A percentile compares a stretch with the other conserved stretches of the same genome.
phyloP scores from a whole-genome alignment of 116 monocot species.

The Phalaenopsis hybrid region DNA sequence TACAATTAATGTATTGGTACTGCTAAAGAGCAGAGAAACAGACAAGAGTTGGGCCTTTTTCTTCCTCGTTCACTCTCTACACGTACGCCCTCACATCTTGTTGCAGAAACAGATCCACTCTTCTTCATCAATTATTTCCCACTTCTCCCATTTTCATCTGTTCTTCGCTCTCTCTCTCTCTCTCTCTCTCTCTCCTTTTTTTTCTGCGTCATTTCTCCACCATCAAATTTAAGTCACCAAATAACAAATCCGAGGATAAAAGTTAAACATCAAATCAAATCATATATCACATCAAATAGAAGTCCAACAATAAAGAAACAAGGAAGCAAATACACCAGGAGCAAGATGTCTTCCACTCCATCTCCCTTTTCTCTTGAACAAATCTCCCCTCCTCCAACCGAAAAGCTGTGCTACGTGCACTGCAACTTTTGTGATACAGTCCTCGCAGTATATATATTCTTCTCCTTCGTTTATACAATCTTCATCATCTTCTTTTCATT shows the following conservation, averaged over 20 bases:
- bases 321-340: neutral
- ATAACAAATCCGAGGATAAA: slow-evolving; percentile 41
- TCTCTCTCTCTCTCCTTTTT: slow-evolving; percentile 6
- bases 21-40: too few species aligned
- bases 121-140: neutral
- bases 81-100: too few species aligned
- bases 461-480: too few species aligned
- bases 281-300: slow-evolving; percentile 20
- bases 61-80: neutral
- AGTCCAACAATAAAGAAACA: neutral
- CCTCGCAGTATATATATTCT: slow-evolving; percentile 56
- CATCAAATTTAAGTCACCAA: slow-evolving; percentile 30
- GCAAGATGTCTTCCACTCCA: slow-evolving; percentile 50
- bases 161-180: neutral
- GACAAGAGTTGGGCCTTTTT: neutral
- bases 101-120: neutral
- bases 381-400: slow-evolving; percentile 43
- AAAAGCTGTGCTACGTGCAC: slow-evolving; percentile 98
- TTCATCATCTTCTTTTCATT: slow-evolving; percentile 7
- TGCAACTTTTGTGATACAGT: slow-evolving; percentile 98
- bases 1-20: too few species aligned
- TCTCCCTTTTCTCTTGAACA: slow-evolving; percentile 62
- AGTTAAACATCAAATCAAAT: slow-evolving; percentile 19
- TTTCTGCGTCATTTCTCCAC: neutral
- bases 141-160: neutral